A percentile compares a stretch with the other conserved stretches of the same genome.
phyloP scores from a whole-genome alignment of 805 yeast genomes.

The Cyberlindnera mycetangii region DNA sequence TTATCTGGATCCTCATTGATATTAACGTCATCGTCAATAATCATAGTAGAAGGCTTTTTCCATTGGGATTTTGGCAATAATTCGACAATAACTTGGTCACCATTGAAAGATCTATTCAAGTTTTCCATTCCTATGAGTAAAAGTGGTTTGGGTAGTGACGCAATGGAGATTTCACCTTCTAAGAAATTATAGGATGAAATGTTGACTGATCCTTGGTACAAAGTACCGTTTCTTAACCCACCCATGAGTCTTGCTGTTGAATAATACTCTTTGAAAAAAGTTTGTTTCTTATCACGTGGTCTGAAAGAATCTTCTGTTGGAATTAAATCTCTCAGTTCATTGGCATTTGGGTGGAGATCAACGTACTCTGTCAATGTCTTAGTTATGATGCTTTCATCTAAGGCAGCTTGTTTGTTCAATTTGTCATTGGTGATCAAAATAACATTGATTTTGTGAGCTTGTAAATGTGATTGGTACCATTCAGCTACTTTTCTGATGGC shows the following conservation, averaged over 20 bases:
- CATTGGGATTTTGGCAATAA: slow-evolving; percentile 81
- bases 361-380: slow-evolving; percentile 68
- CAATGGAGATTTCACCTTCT: slow-evolving; percentile 77
- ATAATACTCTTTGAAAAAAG: slow-evolving; percentile 71
- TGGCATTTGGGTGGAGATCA: slow-evolving; percentile 62
- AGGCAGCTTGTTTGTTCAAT: slow-evolving; percentile 58
- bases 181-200: slow-evolving; percentile 83
- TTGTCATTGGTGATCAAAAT: slow-evolving; percentile 77
- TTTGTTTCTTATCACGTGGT: slow-evolving; percentile 21
- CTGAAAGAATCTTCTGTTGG: slow-evolving; percentile 49
- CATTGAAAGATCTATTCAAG: slow-evolving; percentile 86
- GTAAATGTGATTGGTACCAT: slow-evolving; percentile 72
- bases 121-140: slow-evolving; percentile 78
- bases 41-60: slow-evolving; percentile 80
- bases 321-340: slow-evolving; percentile 73
- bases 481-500: slow-evolving; percentile 74
- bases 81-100: slow-evolving; percentile 90
- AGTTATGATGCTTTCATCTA: slow-evolving; percentile 49
- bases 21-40: slow-evolving; percentile 51
- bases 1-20: slow-evolving; percentile 38
- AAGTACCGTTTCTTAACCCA: slow-evolving; percentile 81
- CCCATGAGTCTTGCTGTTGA: slow-evolving; percentile 82
- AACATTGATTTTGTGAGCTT: slow-evolving; percentile 37
- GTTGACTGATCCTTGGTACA: slow-evolving; percentile 80
- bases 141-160: slow-evolving; percentile 77